A percentile compares a stretch with the other conserved stretches of the same genome.
Conservation (phyloP, 2,329 filamentous ascomycete species). For the Pseudogymnoascus sp. region DNA sequence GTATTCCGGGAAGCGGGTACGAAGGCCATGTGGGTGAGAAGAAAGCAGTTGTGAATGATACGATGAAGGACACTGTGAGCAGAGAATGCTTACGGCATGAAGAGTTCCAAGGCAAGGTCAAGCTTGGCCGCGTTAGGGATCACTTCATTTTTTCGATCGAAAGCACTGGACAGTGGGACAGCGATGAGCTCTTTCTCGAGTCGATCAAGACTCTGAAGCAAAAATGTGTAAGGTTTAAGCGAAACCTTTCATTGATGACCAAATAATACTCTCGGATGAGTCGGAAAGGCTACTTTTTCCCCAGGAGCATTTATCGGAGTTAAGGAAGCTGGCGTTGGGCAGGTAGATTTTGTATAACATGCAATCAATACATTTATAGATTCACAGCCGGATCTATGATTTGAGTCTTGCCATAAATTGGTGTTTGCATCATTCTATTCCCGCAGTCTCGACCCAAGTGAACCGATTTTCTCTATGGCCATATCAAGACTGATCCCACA, state of each 20-base stretch:
- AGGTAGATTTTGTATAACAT: constrained; percentile 14
- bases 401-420: neutral
- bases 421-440: neutral
- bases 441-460: neutral
- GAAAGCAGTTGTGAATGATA: constrained; percentile 79
- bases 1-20: constrained; percentile 52
- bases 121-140: constrained; percentile 79
- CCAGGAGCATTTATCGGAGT: constrained; percentile 25
- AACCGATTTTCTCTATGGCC: neutral
- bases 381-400: neutral
- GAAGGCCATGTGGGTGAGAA: constrained; percentile 68
- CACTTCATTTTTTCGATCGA: constrained; percentile 98
- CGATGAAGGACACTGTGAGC: constrained; percentile 93
- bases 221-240: constrained; percentile 69
- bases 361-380: constrained; percentile 5
- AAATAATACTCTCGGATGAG: constrained; percentile 21
- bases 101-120: constrained; percentile 93
- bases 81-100: constrained; percentile 84
- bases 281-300: neutral
- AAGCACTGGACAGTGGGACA: constrained; percentile 91
- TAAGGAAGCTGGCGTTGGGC: constrained; percentile 23
- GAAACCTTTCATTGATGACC: constrained; percentile 59
- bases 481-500: neutral
- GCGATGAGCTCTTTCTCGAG: constrained; percentile 88
- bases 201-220: constrained; percentile 74